Evolutionary conservation across 345 rosid species (phyloP), one percentile per base, ranked within the genome.

Genomic region (Gynandropsis gynandra): DNA sequence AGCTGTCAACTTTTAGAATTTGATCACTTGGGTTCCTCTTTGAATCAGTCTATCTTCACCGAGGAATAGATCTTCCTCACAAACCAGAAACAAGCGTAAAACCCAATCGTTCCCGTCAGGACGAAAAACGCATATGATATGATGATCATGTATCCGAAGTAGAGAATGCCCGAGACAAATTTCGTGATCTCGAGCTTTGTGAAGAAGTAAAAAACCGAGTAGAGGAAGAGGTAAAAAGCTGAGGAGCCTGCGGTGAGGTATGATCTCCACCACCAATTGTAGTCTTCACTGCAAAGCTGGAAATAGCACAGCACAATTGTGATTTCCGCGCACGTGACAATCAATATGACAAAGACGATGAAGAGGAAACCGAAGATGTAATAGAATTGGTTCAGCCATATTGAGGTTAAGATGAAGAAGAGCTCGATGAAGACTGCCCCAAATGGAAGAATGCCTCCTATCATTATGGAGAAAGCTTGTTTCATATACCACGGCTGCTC

Each of bases 261-360:
- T 32, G 97, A 82, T 64, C 95, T 85, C 97, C 95, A 89, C 95
- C 97, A 85, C 97, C 97, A 89, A 55, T 79, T 58, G 64, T 85
- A 85, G 64, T 89, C 95, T 68, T 89, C 97, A 44, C 95, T 79
- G 74, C 97, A 89, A 43, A 89, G 64, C 69, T 89, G 97, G 76
- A 86, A 89, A 79, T 85, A 89, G 72, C 97, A 89, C 15, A 89
- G 86, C 33, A 89, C 95, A 10, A 86, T 65, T 10, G 97, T 76
- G 61, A 86, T 86, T 82, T 89, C 95, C 0, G 94, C 95, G 11
- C 97, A 89, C 18, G 97, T 89, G 63, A 89, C 76, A 16, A 89
- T 44, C 33, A 89, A 74, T 54, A 89, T 86, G 47, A 85, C 51
- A 41, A 89, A 85, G 54, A 89, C 97, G 10, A 89, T 82, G 79